Evolutionary conservation across 768 basidiomycete genomes (phyloP).

Genomic region (Mycena pura): DNA sequence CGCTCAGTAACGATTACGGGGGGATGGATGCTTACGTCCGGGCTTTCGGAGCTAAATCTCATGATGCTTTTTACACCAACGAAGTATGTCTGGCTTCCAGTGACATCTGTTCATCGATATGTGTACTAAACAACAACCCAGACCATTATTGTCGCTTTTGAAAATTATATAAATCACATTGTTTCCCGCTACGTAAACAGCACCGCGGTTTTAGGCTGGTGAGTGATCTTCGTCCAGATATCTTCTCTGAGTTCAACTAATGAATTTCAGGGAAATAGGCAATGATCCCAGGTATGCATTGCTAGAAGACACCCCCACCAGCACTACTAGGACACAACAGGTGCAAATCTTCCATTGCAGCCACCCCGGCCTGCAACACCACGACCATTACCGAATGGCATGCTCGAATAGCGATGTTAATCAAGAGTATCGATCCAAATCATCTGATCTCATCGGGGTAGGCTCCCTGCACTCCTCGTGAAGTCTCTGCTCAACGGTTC

Average conservation of each 20-base stretch:
- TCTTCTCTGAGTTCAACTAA: too few species aligned
- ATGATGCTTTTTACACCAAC: slow-evolving; percentile 68
- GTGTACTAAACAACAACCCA: slow-evolving; percentile 17
- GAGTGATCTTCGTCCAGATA: slow-evolving; percentile 20
- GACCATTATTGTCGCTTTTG: slow-evolving; percentile 56
- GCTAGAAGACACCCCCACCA: background rate
- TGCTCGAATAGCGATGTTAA: slow-evolving; percentile 48
- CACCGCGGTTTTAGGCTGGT: slow-evolving; percentile 60
- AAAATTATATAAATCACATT: slow-evolving; percentile 62
- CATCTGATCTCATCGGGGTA: slow-evolving; percentile 72
- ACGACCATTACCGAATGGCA: slow-evolving; percentile 66
- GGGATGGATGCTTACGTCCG: slow-evolving; percentile 63
- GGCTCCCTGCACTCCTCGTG: slow-evolving; percentile 24
- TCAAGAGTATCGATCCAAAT: slow-evolving; percentile 60
- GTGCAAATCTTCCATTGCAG: slow-evolving; percentile 61
- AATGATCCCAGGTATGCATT: slow-evolving; percentile 65
- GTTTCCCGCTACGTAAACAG: slow-evolving; percentile 63
- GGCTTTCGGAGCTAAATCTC: slow-evolving; percentile 48
- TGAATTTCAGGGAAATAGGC: slow-evolving; percentile 59
- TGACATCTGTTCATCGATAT: background rate
- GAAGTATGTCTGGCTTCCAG: background rate
- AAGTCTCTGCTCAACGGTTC: background rate
- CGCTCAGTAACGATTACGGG: slow-evolving; percentile 71
- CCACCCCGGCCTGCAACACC: slow-evolving; percentile 52
- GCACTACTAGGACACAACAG: slow-evolving; percentile 39